Base-by-base conservation (phyloP, 495 filamentous ascomycete species). In the Lepraria neglecta region DNA sequence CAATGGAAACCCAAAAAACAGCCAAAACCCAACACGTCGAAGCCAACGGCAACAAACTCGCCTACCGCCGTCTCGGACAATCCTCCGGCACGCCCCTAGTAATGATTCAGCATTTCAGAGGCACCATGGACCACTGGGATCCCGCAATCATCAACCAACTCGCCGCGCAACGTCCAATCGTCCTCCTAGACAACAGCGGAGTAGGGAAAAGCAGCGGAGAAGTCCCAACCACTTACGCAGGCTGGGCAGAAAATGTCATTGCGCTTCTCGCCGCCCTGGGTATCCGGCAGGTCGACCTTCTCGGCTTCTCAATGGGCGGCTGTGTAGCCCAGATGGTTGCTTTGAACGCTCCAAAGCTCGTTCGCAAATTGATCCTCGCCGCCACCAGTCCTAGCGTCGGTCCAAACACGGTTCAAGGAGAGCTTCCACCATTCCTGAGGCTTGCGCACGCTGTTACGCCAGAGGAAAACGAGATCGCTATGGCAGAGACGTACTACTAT, bases 31-130 rank as follows among this genome's bases (percentile, higher is more conserved):
- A 65, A 45, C 71, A 64, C 55, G 42, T 67, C 58, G 33, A 60
- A 38, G 47, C 62, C 54, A 59, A 64, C 33, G 66, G 64, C 56
- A 66, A 60, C 50, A 67, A 59, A 12, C 60, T 71, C 58, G 74
- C 74, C 63, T 74, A 76, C 64, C 74, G 73, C 52, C 67, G 58
- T 51, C 64, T 76, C 42, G 71, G 71, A 56, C 48, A 62, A n/a
- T n/a, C 61, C 47, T 31, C 57, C 0, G 67, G 59, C 56, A 64
- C 64, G 11, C 70, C 71, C n/a, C 68, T 75, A 17, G 57, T 75
- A 1, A 46, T 69, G 38, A 50, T 70, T 1, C 69, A 68, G 61
- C 74, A 76, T 53, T 72, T 74, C 65, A 63, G 74, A 56, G 71
- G 67, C 55, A 71, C 68, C 35, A 72, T 72, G 70, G 69, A 72